Percentiles rank a stretch among this genome's conserved stretches.
phyloP scores from a whole-genome alignment of 768 basidiomycete species.

The Strobilomyces echinocephalus region DNA sequence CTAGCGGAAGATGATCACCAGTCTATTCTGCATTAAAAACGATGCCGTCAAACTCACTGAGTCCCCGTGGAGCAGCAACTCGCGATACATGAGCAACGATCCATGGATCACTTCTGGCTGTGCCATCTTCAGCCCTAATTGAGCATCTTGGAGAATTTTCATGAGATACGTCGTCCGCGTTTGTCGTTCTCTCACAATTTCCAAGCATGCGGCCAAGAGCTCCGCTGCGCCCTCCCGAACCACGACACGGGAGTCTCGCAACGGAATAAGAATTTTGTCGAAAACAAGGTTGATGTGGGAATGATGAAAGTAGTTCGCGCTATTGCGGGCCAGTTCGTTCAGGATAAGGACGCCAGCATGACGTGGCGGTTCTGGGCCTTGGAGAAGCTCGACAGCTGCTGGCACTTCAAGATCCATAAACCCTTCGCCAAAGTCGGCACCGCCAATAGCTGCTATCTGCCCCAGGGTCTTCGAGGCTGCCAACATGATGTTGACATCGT shows the following conservation, averaged over 20 bases:
- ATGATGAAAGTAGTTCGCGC: slow-evolving; percentile 82
- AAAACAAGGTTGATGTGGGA: slow-evolving; percentile 84
- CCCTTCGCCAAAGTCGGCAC: slow-evolving; percentile 76
- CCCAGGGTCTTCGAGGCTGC: slow-evolving; percentile 91
- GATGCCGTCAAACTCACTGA: slow-evolving; percentile 54
- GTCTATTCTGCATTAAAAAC: not conserved
- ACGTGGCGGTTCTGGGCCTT: slow-evolving; percentile 72
- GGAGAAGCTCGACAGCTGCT: slow-evolving; percentile 74
- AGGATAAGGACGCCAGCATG: slow-evolving; percentile 93
- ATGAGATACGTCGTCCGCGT: slow-evolving; percentile 60
- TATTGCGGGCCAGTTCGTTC: slow-evolving; percentile 89
- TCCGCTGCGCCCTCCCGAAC: slow-evolving; percentile 93
- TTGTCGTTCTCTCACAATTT: slow-evolving; percentile 81
- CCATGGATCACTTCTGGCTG: slow-evolving; percentile 91
- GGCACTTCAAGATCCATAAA: slow-evolving; percentile 91
- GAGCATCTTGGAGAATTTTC: slow-evolving; percentile 87
- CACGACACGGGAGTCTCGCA: slow-evolving; percentile 84
- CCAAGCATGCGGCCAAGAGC: slow-evolving; percentile 86
- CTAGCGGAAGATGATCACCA: slow-evolving; percentile 33
- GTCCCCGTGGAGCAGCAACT: slow-evolving; percentile 88
- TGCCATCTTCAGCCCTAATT: slow-evolving; percentile 70
- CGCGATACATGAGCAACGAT: slow-evolving; percentile 85
- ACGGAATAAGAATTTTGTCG: slow-evolving; percentile 86
- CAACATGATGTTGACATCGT: slow-evolving; percentile 91
- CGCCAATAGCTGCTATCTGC: slow-evolving; percentile 79